These are phyloP conservation scores for Paxillus ammoniavirescens DNA, from an alignment of 768 basidiomycete genomes.

Conservation along the genomic window DNA sequence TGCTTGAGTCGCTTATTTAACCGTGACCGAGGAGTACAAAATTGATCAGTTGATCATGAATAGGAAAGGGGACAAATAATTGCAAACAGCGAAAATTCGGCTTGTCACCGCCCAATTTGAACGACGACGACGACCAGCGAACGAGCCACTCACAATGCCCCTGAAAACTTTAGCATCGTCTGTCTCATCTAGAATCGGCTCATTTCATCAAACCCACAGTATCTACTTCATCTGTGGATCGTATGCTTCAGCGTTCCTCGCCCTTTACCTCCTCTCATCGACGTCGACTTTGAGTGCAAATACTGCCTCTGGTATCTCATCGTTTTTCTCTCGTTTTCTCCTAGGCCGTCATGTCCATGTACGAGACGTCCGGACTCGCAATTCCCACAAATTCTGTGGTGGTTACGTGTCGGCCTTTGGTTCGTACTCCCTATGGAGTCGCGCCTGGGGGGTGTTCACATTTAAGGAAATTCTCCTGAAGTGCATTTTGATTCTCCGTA, in stretches of 20 bases:
- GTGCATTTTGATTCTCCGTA: neutral
- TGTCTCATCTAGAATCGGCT: too few relatives aligned
- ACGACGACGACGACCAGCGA: too few relatives aligned
- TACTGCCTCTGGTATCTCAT: constrained; percentile 59
- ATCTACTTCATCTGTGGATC: constrained; percentile 45
- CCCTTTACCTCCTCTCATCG: constrained; percentile 58
- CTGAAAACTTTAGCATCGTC: too few relatives aligned
- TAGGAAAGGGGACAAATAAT: too few relatives aligned
- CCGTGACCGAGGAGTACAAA: too few relatives aligned
- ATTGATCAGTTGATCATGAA: too few relatives aligned
- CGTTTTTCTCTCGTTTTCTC: too few relatives aligned
- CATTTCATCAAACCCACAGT: too few relatives aligned
- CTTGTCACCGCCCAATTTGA: too few relatives aligned
- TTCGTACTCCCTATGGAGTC: constrained; percentile 73
- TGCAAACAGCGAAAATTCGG: too few relatives aligned
- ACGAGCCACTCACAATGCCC: too few relatives aligned
- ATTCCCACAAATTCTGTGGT: constrained; percentile 69
- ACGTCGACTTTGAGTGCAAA: constrained; percentile 41
- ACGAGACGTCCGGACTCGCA: neutral
- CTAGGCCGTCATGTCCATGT: neutral
- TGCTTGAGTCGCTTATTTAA: too few relatives aligned
- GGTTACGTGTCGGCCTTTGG: constrained; percentile 77
- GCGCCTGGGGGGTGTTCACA: constrained; percentile 73
- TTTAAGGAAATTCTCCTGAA: constrained; percentile 51
- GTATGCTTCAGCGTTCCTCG: constrained; percentile 42